Conservation (phyloP, 495 filamentous ascomycete species). For the Penicillium turbatum region DNA sequence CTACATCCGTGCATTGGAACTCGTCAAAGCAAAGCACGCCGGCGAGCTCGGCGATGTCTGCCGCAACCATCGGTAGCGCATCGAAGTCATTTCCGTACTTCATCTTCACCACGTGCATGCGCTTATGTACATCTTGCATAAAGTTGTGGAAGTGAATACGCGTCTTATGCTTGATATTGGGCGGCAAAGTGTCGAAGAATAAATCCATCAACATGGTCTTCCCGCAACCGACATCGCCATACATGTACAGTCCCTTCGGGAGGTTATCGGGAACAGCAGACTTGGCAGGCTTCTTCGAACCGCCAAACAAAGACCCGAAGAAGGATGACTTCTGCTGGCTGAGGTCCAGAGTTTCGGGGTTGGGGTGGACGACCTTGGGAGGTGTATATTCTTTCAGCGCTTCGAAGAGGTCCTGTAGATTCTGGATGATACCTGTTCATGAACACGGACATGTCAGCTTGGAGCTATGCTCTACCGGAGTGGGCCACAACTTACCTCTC, state of each 20-base stretch:
- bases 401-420: slow-evolving; percentile 83
- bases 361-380: slow-evolving; percentile 70
- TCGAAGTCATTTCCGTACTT: slow-evolving; percentile 86
- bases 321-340: slow-evolving; percentile 56
- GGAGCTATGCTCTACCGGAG: background rate
- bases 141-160: slow-evolving; percentile 99
- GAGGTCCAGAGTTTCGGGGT: slow-evolving; percentile 63
- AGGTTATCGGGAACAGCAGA: slow-evolving; percentile 62
- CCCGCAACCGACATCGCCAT: slow-evolving; percentile 93
- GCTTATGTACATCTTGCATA: slow-evolving; percentile 97
- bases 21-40: slow-evolving; percentile 96
- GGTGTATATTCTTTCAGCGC: slow-evolving; percentile 71
- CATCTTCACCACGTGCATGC: slow-evolving; percentile 86
- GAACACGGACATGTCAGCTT: slow-evolving; percentile 2
- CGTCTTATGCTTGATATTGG: slow-evolving; percentile 77
- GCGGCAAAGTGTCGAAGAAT: slow-evolving; percentile 90
- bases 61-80: slow-evolving; percentile 86
- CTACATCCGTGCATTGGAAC: slow-evolving; percentile 98
- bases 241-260: slow-evolving; percentile 90
- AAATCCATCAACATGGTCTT: slow-evolving; percentile 99
- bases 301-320: slow-evolving; percentile 66
- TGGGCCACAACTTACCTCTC: slow-evolving; percentile 53
- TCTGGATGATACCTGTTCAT: slow-evolving; percentile 71
- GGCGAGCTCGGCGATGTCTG: slow-evolving; percentile 79
- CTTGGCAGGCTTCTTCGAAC: slow-evolving; percentile 24